These are phyloP conservation scores for Scenedesmus sp. DNA, from an alignment of 163 green algal genomes.

Conservation along the genomic window DNA sequence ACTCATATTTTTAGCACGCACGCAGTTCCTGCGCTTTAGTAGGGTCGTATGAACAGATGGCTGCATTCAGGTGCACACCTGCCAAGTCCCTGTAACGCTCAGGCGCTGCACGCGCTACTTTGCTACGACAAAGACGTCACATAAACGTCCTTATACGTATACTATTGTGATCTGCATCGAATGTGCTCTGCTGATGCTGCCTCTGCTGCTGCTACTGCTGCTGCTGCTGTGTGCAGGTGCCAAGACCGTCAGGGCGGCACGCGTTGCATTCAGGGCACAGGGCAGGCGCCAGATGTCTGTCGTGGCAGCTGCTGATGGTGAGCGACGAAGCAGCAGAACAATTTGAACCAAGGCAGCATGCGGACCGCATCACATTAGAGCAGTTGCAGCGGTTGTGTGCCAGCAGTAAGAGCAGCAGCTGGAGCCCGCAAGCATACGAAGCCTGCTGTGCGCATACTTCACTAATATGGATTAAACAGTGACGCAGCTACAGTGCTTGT, in stretches of 20 bases:
- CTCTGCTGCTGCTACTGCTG: not conserved
- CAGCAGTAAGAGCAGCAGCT: not conserved
- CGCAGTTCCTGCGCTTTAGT: not conserved
- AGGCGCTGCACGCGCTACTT: not conserved
- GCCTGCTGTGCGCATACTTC: not conserved
- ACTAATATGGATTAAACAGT: no score
- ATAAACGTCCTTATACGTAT: not conserved
- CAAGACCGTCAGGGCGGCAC: slow-evolving; percentile 23
- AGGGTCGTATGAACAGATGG: not conserved
- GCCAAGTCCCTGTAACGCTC: not conserved
- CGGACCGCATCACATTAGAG: not conserved
- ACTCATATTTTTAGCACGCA: not conserved
- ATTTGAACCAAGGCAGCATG: not conserved
- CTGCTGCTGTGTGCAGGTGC: slow-evolving; percentile 11
- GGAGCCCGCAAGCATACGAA: not conserved
- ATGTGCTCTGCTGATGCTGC: not conserved
- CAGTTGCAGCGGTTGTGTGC: not conserved
- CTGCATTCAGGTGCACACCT: not conserved
- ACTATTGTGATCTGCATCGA: not conserved
- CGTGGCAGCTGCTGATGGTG: slow-evolving; percentile 38
- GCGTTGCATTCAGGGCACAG: slow-evolving; percentile 44
- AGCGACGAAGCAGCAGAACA: not conserved
- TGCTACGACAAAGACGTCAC: not conserved
- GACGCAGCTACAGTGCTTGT: not conserved
- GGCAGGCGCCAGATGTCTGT: slow-evolving; percentile 41